Conservation (phyloP, 1,284 basidiomycete species). For the Pseudozyma flocculosa region DNA sequence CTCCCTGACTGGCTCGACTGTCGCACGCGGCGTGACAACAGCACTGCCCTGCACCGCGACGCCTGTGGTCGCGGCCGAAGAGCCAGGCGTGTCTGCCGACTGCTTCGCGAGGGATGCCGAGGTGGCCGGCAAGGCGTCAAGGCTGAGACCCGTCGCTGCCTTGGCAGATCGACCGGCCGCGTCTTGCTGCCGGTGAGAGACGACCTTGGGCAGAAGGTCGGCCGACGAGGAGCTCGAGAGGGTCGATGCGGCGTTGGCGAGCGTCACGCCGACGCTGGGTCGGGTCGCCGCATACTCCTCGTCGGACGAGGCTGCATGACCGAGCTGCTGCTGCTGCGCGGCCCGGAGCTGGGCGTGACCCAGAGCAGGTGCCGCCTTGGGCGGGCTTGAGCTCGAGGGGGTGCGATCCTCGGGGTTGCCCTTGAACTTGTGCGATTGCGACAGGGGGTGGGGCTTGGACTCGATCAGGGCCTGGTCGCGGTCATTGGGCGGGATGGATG, state of each 20-base stretch:
- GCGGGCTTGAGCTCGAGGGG: constrained; percentile 33
- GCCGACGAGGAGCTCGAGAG: constrained; percentile 37
- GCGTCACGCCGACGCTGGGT: constrained; percentile 23
- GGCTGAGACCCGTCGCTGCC: constrained; percentile 13
- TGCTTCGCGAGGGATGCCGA: too few species aligned
- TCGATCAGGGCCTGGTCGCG: constrained; percentile 35
- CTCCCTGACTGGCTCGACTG: too few species aligned
- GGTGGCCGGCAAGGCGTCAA: constrained; percentile 22
- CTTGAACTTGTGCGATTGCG: constrained; percentile 11
- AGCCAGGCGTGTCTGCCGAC: too few species aligned
- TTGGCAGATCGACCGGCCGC: constrained; percentile 3
- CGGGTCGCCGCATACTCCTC: constrained; percentile 13
- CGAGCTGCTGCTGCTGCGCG: constrained; percentile 13
- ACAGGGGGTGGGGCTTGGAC: constrained; percentile 17
- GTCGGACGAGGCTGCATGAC: constrained; percentile 24
- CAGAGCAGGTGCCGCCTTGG: constrained; percentile 2
- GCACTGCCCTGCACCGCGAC: too few species aligned
- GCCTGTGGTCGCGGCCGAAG: too few species aligned
- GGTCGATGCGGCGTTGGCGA: constrained; percentile 32
- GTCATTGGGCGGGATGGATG: constrained; percentile 34
- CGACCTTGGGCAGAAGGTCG: constrained; percentile 29
- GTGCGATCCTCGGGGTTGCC: constrained; percentile 18
- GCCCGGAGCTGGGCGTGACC: constrained; percentile 1
- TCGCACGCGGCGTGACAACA: too few species aligned
- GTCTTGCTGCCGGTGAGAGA: constrained; percentile 15